These are phyloP conservation scores for Boletus patriciae DNA, from an alignment of 768 basidiomycete species.

Conservation along the genomic window DNA sequence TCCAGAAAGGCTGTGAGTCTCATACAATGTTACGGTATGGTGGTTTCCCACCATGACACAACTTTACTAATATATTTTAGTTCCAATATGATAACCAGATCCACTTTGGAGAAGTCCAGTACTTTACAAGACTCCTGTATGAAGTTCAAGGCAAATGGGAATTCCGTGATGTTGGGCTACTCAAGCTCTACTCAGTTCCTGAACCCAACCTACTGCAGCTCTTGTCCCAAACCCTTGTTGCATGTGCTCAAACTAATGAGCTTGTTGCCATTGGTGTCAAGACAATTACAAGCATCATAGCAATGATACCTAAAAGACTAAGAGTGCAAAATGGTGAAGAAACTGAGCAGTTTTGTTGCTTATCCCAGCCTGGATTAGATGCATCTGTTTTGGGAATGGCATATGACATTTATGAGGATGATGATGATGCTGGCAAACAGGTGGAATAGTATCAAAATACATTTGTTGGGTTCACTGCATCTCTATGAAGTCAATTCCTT, in stretches of 20 bases:
- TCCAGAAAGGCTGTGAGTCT: neutral
- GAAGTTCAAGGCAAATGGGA: neutral
- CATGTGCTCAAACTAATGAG: slow-evolving; percentile 21
- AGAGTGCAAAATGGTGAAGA: neutral
- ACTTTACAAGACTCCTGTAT: neutral
- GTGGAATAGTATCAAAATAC: no score
- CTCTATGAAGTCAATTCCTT: neutral
- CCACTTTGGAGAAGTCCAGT: neutral
- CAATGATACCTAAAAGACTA: slow-evolving; percentile 24
- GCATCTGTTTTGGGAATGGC: neutral
- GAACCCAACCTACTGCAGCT: slow-evolving; percentile 10
- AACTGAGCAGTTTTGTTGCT: neutral
- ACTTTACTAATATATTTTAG: no score
- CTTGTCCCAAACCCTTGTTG: slow-evolving; percentile 19
- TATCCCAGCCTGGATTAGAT: slow-evolving; percentile 6
- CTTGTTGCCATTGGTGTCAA: slow-evolving; percentile 14
- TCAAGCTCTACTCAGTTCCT: slow-evolving; percentile 23
- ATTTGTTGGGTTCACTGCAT: no score
- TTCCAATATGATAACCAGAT: neutral
- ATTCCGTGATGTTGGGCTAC: slow-evolving; percentile 16
- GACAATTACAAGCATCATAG: slow-evolving; percentile 19
- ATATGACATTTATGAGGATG: slow-evolving; percentile 1
- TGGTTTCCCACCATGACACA: no score
- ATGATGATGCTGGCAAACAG: neutral
- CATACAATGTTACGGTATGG: slow-evolving; percentile 16